Percentiles rank a stretch among this genome's conserved stretches.
Conservation (phyloP, 306 rosid genomes). For the Trichosanthes truncata region DNA sequence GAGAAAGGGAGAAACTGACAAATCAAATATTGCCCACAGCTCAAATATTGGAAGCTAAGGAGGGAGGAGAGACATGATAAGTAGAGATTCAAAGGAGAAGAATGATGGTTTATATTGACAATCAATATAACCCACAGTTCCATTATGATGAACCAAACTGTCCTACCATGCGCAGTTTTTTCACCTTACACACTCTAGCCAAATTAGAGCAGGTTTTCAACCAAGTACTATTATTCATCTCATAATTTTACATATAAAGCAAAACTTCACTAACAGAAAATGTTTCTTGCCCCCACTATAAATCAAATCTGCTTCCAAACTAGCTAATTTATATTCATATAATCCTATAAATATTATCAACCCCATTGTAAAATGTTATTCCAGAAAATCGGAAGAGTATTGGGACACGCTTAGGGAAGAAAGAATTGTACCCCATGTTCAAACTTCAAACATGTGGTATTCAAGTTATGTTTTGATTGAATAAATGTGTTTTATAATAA, state of each 20-base stretch:
- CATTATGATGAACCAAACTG: constrained; percentile 1
- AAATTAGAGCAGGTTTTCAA: background rate
- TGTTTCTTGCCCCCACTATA: constrained; percentile 2
- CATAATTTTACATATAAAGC: background rate
- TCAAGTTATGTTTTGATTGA: background rate
- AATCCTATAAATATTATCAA: background rate
- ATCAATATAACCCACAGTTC: background rate
- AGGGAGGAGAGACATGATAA: background rate
- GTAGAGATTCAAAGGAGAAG: background rate
- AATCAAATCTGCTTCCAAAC: background rate
- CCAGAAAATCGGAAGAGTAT: background rate
- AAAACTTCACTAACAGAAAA: background rate
- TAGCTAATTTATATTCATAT: background rate
- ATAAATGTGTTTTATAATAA: background rate
- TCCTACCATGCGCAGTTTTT: constrained; percentile 11
- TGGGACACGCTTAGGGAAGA: background rate
- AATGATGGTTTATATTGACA: background rate
- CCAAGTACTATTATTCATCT: constrained; percentile 2
- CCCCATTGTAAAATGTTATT: background rate
- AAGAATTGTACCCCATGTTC: background rate
- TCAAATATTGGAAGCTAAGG: background rate
- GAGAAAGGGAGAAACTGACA: no score
- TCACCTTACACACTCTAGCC: constrained; percentile 3
- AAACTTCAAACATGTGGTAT: background rate
- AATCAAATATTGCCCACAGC: no score